Evolutionary conservation across 352 stramenopile species (phyloP).

Genomic region (Globisporangium splendens): DNA sequence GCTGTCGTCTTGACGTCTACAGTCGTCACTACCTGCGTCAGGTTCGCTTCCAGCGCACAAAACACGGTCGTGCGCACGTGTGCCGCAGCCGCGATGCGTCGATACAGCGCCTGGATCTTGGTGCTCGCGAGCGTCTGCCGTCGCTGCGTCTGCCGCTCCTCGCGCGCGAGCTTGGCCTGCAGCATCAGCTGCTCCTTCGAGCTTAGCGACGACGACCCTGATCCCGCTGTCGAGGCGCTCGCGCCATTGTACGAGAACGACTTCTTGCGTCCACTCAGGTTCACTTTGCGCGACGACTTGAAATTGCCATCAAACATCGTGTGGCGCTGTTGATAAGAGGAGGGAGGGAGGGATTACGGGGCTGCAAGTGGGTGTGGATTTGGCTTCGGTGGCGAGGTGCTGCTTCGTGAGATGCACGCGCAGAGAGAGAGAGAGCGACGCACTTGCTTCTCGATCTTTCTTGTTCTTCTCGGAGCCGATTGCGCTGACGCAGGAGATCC

Average conservation of each 20-base stretch:
- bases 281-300: slow-evolving; percentile 64
- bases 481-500: too few species aligned
- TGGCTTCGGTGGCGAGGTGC: too few species aligned
- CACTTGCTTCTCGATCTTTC: too few species aligned
- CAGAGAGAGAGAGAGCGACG: too few species aligned
- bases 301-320: slow-evolving; percentile 76
- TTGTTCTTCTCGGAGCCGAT: too few species aligned
- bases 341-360: too few species aligned
- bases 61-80: slow-evolving; percentile 31
- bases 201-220: slow-evolving; percentile 7
- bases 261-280: slow-evolving; percentile 59
- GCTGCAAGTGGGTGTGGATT: too few species aligned
- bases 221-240: neutral
- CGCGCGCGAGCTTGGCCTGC: slow-evolving; percentile 47
- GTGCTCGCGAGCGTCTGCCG: slow-evolving; percentile 35
- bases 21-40: slow-evolving; percentile 26
- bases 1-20: slow-evolving; percentile 28
- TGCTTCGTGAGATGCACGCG: too few species aligned
- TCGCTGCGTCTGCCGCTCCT: slow-evolving; percentile 48
- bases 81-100: slow-evolving; percentile 24
- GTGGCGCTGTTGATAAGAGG: neutral
- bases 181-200: slow-evolving; percentile 61
- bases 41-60: slow-evolving; percentile 32
- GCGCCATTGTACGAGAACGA: slow-evolving; percentile 23
- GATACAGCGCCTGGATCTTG: slow-evolving; percentile 45